Evolutionary conservation across 176 grass and related monocot species (phyloP).

Genomic region (Tillandsia fasciculata): DNA sequence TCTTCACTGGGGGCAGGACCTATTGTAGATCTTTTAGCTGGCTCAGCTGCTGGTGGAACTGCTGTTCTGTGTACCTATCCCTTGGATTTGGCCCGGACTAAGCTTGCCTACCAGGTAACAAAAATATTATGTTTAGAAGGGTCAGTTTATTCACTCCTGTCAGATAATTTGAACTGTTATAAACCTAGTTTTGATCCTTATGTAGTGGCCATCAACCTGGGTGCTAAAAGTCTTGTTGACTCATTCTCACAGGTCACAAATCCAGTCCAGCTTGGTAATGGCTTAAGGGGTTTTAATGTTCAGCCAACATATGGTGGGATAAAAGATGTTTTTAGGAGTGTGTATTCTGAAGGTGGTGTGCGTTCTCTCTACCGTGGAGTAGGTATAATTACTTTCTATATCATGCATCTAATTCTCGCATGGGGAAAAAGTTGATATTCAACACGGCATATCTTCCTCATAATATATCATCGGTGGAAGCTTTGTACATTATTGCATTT

Average conservation of each 20-base stretch:
- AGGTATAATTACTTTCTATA: conserved; percentile 31
- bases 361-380: conserved; percentile 88
- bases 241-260: conserved; percentile 38
- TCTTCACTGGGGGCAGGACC: conserved; percentile 64
- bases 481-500: no score
- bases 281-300: conserved; percentile 36
- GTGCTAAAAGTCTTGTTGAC: conserved; percentile 9
- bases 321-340: conserved; percentile 69
- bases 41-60: conserved; percentile 81
- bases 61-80: conserved; percentile 95
- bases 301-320: conserved; percentile 68
- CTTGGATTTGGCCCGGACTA: conserved; percentile 86
- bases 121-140: background rate
- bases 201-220: background rate
- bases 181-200: background rate
- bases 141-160: background rate
- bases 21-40: conserved; percentile 80
- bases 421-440: no score
- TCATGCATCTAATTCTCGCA: conserved; percentile 1
- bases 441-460: no score
- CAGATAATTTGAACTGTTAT: background rate
- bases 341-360: conserved; percentile 71
- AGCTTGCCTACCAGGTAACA: conserved; percentile 88
- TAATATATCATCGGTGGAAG: no score
- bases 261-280: conserved; percentile 30